Evolutionary conservation across 345 rosid species (phyloP).

Genomic region (Aethionema arabicum): DNA sequence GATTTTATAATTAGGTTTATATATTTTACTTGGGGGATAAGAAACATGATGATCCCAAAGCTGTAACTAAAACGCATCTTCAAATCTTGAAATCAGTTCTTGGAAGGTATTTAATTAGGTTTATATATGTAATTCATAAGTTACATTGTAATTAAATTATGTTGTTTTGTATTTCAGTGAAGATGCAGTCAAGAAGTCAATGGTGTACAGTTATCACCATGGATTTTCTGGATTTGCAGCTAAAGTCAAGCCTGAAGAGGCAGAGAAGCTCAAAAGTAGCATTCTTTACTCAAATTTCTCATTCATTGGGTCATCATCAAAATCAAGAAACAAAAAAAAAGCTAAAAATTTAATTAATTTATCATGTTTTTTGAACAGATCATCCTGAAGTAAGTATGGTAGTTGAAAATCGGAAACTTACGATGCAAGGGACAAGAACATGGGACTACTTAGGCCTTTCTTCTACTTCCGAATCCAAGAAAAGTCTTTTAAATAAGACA

Average conservation of each 20-base stretch:
- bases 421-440: constrained; percentile 44
- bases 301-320: constrained; percentile 23
- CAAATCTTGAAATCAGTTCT: no score
- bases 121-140: not conserved
- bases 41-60: no score
- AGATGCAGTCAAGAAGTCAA: constrained; percentile 41
- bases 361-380: constrained; percentile 26
- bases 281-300: not conserved
- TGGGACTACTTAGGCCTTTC: constrained; percentile 47
- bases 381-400: constrained; percentile 38
- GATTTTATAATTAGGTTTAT: no score
- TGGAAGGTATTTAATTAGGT: not conserved
- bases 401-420: constrained; percentile 34
- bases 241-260: constrained; percentile 43
- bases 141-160: not conserved
- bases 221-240: constrained; percentile 64
- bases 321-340: not conserved
- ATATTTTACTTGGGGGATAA: no score
- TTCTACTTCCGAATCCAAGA: constrained; percentile 30
- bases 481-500: constrained; percentile 26
- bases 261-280: constrained; percentile 30
- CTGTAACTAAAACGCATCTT: no score
- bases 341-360: no score
- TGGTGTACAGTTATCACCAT: constrained; percentile 48
- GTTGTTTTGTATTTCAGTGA: not conserved